Percentiles rank a stretch among this genome's conserved stretches.
Conservation (phyloP, 306 rosid species). For the Styphnolobium japonicum region DNA sequence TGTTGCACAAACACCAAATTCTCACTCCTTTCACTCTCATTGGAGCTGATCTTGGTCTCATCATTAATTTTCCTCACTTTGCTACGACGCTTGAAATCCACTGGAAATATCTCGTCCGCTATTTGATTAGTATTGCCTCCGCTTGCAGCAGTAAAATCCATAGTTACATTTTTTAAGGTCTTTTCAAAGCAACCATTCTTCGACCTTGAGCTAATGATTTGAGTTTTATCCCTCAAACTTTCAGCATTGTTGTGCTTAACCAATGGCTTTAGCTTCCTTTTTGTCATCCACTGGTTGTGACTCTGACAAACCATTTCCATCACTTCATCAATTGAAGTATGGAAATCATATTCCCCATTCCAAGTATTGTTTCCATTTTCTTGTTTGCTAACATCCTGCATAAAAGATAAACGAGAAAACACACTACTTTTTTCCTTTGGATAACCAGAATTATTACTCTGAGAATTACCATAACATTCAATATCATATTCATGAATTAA, state of each 20-base stretch:
- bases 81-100: constrained; percentile 73
- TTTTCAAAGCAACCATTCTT: constrained; percentile 22
- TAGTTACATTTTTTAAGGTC: constrained; percentile 4
- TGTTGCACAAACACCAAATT: constrained; percentile 16
- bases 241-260: constrained; percentile 14
- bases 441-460: constrained; percentile 14
- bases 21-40: constrained; percentile 25
- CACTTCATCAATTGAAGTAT: constrained; percentile 47
- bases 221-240: constrained; percentile 23
- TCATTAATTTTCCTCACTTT: constrained; percentile 30
- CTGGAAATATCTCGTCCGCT: constrained; percentile 16
- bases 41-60: constrained; percentile 4
- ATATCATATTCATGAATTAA: constrained; percentile 27
- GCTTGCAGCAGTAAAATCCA: constrained; percentile 16
- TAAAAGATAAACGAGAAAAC: constrained; percentile 47
- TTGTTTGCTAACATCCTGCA: constrained; percentile 21
- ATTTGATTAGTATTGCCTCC: constrained; percentile 23
- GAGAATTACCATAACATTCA: constrained; percentile 29
- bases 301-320: constrained; percentile 43
- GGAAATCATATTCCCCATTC: constrained; percentile 8
- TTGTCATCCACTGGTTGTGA: constrained; percentile 14
- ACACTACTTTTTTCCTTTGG: constrained; percentile 36
- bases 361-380: not conserved
- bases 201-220: constrained; percentile 9
- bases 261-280: constrained; percentile 31